Percentiles rank a stretch among this genome's conserved stretches.
Evolutionary conservation across 208 protist species (phyloP).

Genomic region (Naegleria fowleri): DNA sequence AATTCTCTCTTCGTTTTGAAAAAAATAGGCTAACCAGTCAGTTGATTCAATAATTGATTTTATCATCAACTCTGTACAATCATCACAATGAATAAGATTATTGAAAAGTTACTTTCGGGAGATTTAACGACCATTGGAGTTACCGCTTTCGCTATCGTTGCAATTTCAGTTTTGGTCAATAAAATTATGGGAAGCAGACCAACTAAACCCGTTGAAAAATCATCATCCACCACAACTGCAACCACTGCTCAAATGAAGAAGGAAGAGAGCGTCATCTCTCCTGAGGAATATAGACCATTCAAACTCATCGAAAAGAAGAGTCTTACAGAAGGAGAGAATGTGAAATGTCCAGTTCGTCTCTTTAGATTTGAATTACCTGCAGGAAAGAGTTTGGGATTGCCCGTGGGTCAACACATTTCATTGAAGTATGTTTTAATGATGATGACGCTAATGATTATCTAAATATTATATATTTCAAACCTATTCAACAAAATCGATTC

Average conservation of each 20-base stretch:
- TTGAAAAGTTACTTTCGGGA: background rate
- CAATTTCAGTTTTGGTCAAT: background rate
- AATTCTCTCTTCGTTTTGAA: too few species aligned
- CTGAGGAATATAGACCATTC: background rate
- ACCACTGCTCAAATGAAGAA: background rate
- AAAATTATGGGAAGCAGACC: background rate
- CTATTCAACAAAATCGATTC: background rate
- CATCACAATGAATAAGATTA: background rate
- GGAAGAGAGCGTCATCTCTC: background rate
- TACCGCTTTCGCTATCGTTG: background rate
- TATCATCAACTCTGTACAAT: too few species aligned
- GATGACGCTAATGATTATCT: too few species aligned
- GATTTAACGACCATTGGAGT: background rate
- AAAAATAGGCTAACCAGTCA: too few species aligned
- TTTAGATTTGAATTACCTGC: background rate
- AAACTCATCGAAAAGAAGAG: background rate
- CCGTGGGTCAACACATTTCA: slow-evolving; percentile 22
- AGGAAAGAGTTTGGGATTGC: background rate
- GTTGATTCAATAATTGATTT: too few species aligned
- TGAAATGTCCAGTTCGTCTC: background rate
- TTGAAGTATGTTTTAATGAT: background rate
- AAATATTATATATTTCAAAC: background rate
- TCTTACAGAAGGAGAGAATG: background rate
- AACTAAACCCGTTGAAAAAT: background rate
- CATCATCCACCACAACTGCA: background rate